Evolutionary conservation across 2,329 filamentous ascomycete species (phyloP).

Genomic region (Diaporthe vaccinii): DNA sequence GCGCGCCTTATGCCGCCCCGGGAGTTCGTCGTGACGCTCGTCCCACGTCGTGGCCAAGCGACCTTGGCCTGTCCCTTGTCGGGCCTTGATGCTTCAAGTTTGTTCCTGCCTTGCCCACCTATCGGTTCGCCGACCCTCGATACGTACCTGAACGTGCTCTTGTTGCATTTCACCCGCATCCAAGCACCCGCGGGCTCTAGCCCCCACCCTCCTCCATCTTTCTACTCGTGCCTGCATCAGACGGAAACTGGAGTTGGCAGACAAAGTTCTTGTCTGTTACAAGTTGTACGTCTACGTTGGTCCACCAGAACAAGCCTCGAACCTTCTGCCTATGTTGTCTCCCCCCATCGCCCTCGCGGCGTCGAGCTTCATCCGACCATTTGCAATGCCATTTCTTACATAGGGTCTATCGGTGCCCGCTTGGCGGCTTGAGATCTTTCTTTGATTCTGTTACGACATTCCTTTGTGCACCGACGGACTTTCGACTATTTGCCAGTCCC

Average conservation of each 20-base stretch:
- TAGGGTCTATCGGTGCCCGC: constrained; percentile 13
- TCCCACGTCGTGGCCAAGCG: constrained; percentile 3
- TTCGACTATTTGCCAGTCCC: constrained; percentile 17
- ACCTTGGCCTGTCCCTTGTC: constrained; percentile 2
- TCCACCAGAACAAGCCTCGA: neutral
- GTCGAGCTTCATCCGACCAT: constrained; percentile 19
- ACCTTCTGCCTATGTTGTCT: constrained; percentile 1
- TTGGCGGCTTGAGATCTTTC: constrained; percentile 11
- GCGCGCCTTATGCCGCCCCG: constrained; percentile 16
- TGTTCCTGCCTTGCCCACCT: neutral
- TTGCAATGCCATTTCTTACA: constrained; percentile 19
- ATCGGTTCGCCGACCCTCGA: neutral
- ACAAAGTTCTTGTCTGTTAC: constrained; percentile 35
- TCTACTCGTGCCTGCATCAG: constrained; percentile 19
- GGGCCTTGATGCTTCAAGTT: constrained; percentile 19
- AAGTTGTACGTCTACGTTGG: constrained; percentile 26
- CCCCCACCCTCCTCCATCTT: neutral
- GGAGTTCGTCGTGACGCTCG: constrained; percentile 23
- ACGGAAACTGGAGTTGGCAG: constrained; percentile 27
- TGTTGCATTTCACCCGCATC: constrained; percentile 2
- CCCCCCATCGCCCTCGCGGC: neutral
- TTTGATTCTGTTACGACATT: constrained; percentile 16
- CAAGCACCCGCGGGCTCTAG: neutral
- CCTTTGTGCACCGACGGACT: constrained; percentile 6
- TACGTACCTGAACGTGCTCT: neutral